Base-by-base conservation (phyloP, 208 protist species). In the Trypanosoma rangeli region DNA sequence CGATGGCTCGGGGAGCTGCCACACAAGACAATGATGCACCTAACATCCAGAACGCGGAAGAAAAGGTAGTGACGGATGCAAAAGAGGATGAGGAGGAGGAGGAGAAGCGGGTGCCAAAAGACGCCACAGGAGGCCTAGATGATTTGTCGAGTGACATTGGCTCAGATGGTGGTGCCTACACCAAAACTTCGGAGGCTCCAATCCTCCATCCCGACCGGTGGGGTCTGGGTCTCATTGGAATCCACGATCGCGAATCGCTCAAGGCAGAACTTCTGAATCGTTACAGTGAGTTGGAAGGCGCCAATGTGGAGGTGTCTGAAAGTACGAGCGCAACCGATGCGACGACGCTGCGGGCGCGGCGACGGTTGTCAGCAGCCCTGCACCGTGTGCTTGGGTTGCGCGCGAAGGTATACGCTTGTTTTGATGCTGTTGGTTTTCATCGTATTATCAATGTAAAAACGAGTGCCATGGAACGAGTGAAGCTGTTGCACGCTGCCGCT, bases 331-430 rank as follows among this genome's bases (percentile, higher is more conserved):
- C 35, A 31, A 10, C 12, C 22, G 29, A 49, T 62, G 18, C 28
- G 1, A 26, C n/a, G 20, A 61, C 48, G 26, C 56, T 33, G 29
- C 35, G 22, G 24, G 55, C 64, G 0, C 58, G 50, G n/a, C 37
- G 58, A 16, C 72, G 59, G 22, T 52, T 77, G 46, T 55, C 64
- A 22, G 62, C 28, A 13, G 46, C 74, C 0, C 35, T 94, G 18
- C 59, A 76, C 26, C 28, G 53, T 0, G 61, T 75, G 9, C 67
- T 94, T 37, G 85, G 80, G 2, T 50, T 90, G n/a, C 82, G 75
- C 28, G 70, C 84, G 42, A 86, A 86, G 44, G 80, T 91, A 3
- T 92, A 88, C 68, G 78, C 78, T 22, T 94, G 89, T 71, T 73
- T 93, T 58, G 65, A 66, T 49, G 78, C 78, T 15, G 55, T 79